Conservation (phyloP, 495 filamentous ascomycete genomes). For the Aspergillus ostianus region DNA sequence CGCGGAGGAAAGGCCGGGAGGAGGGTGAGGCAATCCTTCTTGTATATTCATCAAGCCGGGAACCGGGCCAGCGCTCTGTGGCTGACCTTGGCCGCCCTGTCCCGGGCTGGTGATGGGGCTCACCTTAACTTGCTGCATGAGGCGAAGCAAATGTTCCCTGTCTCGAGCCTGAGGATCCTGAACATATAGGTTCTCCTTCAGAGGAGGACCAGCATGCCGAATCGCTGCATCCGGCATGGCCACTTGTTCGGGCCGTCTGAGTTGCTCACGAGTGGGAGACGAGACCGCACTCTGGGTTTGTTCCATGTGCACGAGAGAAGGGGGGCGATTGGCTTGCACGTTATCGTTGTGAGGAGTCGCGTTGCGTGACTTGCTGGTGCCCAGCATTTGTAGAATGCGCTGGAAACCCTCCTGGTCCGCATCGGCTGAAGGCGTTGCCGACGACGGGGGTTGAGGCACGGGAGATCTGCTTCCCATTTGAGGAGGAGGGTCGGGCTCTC, state of each 20-base stretch:
- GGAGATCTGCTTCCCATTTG: constrained; percentile 5
- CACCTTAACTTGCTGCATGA: constrained; percentile 52
- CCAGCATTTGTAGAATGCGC: constrained; percentile 80
- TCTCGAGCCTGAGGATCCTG: constrained; percentile 43
- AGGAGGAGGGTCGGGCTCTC: constrained; percentile 48
- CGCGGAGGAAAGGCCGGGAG: constrained; percentile 38
- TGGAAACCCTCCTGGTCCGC: constrained; percentile 91
- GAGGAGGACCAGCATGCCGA: constrained; percentile 20
- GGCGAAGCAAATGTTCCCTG: constrained; percentile 48
- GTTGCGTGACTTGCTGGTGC: constrained; percentile 45
- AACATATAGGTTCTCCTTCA: constrained; percentile 4
- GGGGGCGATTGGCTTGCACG: constrained; percentile 28
- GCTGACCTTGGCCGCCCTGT: constrained; percentile 28
- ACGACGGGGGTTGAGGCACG: constrained; percentile 19
- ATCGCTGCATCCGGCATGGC: constrained; percentile 18
- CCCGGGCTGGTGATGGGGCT: constrained; percentile 26
- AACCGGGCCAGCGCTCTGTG: constrained; percentile 34
- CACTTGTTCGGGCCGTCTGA: constrained; percentile 33
- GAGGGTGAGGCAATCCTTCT: constrained; percentile 42
- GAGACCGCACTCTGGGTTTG: constrained; percentile 35
- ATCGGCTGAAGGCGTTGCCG: constrained; percentile 46
- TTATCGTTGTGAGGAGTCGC: constrained; percentile 39
- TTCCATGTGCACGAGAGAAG: constrained; percentile 31
- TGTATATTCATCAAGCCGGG: constrained; percentile 44
- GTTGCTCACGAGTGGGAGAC: constrained; percentile 35